Percentiles rank a stretch among this genome's conserved stretches.
These are phyloP conservation scores for Metschnikowia cubensis DNA, from an alignment of 805 yeast genomes.

Conservation along the genomic window DNA sequence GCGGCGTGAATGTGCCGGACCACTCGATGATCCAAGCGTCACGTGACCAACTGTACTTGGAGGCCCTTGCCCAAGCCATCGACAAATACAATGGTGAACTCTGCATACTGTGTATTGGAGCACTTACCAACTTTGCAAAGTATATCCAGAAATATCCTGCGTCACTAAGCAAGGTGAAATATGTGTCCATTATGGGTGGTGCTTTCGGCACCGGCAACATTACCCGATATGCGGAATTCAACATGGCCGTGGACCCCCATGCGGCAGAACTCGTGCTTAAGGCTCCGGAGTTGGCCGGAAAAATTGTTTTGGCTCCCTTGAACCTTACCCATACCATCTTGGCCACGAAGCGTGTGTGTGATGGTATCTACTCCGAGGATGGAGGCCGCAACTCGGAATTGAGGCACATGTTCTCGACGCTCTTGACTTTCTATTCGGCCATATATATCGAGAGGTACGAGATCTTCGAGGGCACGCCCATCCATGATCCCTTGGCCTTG, in stretches of 20 bases:
- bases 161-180: slow-evolving; percentile 43
- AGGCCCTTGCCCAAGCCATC: slow-evolving; percentile 43
- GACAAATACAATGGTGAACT: slow-evolving; percentile 43
- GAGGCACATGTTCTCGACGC: slow-evolving; percentile 10
- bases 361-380: slow-evolving; percentile 17
- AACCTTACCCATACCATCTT: slow-evolving; percentile 67
- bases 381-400: slow-evolving; percentile 6
- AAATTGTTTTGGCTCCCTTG: slow-evolving; percentile 56
- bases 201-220: slow-evolving; percentile 48
- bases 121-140: slow-evolving; percentile 67
- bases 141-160: slow-evolving; percentile 56
- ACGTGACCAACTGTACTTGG: slow-evolving; percentile 26
- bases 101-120: slow-evolving; percentile 69
- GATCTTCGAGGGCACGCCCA: slow-evolving; percentile 14
- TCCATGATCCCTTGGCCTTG: slow-evolving; percentile 19
- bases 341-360: slow-evolving; percentile 32
- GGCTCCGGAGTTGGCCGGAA: slow-evolving; percentile 44
- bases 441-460: slow-evolving; percentile 11
- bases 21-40: slow-evolving; percentile 30
- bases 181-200: slow-evolving; percentile 77
- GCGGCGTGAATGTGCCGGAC: slow-evolving; percentile 64
- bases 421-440: slow-evolving; percentile 11
- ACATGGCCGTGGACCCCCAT: slow-evolving; percentile 68
- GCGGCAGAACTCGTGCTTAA: slow-evolving; percentile 61
- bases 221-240: slow-evolving; percentile 65